A percentile compares a stretch with the other conserved stretches of the same genome.
phyloP scores from a whole-genome alignment of 2,329 filamentous ascomycete genomes.

The Claviceps maximensis region DNA sequence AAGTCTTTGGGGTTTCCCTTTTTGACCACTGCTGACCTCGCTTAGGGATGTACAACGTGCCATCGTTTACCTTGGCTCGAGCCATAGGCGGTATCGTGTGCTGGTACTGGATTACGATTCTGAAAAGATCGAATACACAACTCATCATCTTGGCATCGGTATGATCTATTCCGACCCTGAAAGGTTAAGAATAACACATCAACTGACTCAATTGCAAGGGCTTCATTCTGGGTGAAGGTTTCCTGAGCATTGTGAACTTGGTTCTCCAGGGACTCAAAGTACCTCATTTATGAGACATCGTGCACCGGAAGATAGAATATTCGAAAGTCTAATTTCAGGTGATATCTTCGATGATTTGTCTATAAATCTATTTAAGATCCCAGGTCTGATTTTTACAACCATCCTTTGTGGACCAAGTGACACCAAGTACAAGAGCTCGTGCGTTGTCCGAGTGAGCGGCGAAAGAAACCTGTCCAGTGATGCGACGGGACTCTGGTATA shows the following conservation, averaged over 20 bases:
- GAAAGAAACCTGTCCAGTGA: constrained; percentile 59
- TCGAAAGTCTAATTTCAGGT: background rate
- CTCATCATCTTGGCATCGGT: constrained; percentile 77
- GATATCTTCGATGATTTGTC: background rate
- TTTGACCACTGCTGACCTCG: background rate
- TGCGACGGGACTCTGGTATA: constrained; percentile 38
- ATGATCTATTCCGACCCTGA: constrained; percentile 15
- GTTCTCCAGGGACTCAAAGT: constrained; percentile 64
- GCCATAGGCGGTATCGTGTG: constrained; percentile 62
- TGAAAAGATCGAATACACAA: constrained; percentile 49
- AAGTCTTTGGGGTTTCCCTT: background rate
- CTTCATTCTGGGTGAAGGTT: constrained; percentile 82
- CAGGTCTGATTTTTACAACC: constrained; percentile 35
- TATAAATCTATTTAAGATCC: constrained; percentile 29
- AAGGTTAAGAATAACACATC: background rate
- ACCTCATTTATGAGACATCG: constrained; percentile 47
- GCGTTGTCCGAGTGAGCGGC: constrained; percentile 55
- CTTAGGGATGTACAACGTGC: constrained; percentile 89
- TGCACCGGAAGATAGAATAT: background rate
- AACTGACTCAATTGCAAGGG: constrained; percentile 37
- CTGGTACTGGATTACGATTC: constrained; percentile 60
- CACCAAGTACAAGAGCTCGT: constrained; percentile 51
- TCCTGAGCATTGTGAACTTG: constrained; percentile 84
- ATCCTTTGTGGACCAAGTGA: constrained; percentile 43
- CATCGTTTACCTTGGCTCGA: constrained; percentile 84